Base-by-base conservation (phyloP, 768 basidiomycete species). In the Boletus rubroflammeus region DNA sequence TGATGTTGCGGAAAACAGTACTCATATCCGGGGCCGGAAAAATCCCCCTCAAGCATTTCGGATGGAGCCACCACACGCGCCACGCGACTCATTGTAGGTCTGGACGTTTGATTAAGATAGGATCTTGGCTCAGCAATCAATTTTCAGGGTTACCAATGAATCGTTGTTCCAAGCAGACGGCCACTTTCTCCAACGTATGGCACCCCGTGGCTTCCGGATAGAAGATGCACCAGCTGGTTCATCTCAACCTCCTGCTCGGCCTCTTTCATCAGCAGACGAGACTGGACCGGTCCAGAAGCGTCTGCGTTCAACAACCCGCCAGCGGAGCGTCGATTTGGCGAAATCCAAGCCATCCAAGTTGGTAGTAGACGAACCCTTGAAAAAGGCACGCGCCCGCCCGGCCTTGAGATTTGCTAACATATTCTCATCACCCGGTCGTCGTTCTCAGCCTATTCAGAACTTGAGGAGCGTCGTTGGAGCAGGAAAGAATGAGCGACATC, bases 331-430 rank as follows among this genome's bases (percentile, higher is more conserved):
- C 52, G 75, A 75, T 67, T 44, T 66, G 62, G 70, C 74, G 57
- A 84, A 82, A 70, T 69, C 77, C 48, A 85, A 85, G 70, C 71
- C 79, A 60, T 78, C 76, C 67, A 89, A 86, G 78, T 70, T 79
- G 63, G 75, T 74, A 67, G 71, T 78, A 64, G 85, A 86, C 74
- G 85, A 87, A 72, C 81, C 83, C 71, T 76, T 80, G 79, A 89
- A 88, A 87, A 90, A 91, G 88, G 89, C 85, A 88, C 83, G 87
- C 85, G 83, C 83, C 80, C 86, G 85, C 84, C 85, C 84, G 85
- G 86, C 84, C 80, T 80, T 88, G 81, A 84, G 81, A 77, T 82
- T 86, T 85, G 79, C 83, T 87, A 88, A 88, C 77, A 78, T 86
- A 79, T 86, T 88, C 87, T 89, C 86, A 88, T 87, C 84, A 76